Evolutionary conservation across 139 green algal genomes (phyloP).

Genomic region (Chlorella sp.): DNA sequence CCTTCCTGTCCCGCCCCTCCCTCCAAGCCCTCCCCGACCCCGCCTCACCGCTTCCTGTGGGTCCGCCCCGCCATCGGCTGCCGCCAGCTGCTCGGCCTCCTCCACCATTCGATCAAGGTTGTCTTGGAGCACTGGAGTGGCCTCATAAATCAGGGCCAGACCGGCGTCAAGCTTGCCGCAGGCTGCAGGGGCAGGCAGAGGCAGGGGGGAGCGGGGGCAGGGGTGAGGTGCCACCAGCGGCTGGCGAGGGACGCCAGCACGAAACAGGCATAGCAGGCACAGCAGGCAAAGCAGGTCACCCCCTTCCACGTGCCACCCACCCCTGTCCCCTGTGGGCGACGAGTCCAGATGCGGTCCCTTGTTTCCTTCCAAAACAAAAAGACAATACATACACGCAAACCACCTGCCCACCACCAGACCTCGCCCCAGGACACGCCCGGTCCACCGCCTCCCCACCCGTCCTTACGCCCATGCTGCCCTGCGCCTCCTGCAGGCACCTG

Average conservation of each 20-base stretch:
- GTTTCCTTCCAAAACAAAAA: too few species aligned
- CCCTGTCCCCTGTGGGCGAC: too few species aligned
- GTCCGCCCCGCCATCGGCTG: neutral
- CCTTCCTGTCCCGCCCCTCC: neutral
- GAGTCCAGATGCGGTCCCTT: too few species aligned
- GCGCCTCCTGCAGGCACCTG: too few species aligned
- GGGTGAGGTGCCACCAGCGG: too few species aligned
- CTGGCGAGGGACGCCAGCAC: neutral
- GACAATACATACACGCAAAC: too few species aligned
- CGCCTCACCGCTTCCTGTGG: neutral
- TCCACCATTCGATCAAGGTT: neutral
- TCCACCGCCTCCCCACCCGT: too few species aligned
- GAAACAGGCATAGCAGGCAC: neutral
- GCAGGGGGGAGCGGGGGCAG: neutral
- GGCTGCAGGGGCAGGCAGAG: neutral
- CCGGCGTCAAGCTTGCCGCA: neutral
- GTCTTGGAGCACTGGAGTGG: constrained; percentile 8
- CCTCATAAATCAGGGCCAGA: constrained; percentile 7
- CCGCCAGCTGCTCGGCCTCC: neutral
- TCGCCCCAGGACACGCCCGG: too few species aligned
- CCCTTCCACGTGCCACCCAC: neutral
- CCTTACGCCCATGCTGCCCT: too few species aligned
- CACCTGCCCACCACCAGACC: too few species aligned
- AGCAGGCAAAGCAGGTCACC: neutral
- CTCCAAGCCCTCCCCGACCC: neutral